These are phyloP conservation scores for Paecilomyces dactylethromorphus DNA, from an alignment of 2,329 filamentous ascomycete genomes.

Conservation along the genomic window DNA sequence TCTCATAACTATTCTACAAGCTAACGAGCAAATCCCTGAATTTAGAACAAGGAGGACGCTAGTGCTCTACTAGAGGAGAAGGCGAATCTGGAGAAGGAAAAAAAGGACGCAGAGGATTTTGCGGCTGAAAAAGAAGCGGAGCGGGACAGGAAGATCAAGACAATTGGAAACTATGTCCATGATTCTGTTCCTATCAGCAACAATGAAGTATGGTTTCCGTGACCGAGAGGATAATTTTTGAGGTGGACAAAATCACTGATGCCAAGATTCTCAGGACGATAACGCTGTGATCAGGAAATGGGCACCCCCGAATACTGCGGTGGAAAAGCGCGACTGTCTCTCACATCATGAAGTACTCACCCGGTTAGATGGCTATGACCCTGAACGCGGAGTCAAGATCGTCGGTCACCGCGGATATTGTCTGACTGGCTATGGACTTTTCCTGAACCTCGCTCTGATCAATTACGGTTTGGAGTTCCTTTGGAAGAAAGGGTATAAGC, in stretches of 20 bases:
- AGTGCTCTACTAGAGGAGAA: slow-evolving; percentile 74
- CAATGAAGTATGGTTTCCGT: slow-evolving; percentile 55
- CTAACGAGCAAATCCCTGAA: not conserved
- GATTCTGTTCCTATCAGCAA: slow-evolving; percentile 75
- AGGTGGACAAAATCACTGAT: not conserved
- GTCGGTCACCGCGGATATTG: slow-evolving; percentile 94
- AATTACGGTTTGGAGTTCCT: slow-evolving; percentile 94
- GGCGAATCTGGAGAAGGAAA: slow-evolving; percentile 68
- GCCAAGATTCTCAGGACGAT: slow-evolving; percentile 55
- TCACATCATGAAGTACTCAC: slow-evolving; percentile 94
- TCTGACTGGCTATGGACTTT: slow-evolving; percentile 80
- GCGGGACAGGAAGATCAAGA: slow-evolving; percentile 71
- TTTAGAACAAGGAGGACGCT: slow-evolving; percentile 75
- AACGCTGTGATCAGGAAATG: slow-evolving; percentile 72
- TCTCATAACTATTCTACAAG: not conserved
- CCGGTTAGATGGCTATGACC: slow-evolving; percentile 84
- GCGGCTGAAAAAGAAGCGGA: slow-evolving; percentile 68
- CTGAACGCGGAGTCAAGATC: slow-evolving; percentile 86
- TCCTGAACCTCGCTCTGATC: slow-evolving; percentile 85
- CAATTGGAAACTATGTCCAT: slow-evolving; percentile 88
- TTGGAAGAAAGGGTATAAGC: slow-evolving; percentile 69
- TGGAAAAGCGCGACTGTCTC: slow-evolving; percentile 70
- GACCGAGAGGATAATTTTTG: not conserved
- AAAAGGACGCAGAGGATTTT: slow-evolving; percentile 69
- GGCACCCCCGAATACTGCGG: slow-evolving; percentile 67